These are phyloP conservation scores for Sherardia arvensis DNA, from an alignment of 257 asterid species.

Conservation along the genomic window DNA sequence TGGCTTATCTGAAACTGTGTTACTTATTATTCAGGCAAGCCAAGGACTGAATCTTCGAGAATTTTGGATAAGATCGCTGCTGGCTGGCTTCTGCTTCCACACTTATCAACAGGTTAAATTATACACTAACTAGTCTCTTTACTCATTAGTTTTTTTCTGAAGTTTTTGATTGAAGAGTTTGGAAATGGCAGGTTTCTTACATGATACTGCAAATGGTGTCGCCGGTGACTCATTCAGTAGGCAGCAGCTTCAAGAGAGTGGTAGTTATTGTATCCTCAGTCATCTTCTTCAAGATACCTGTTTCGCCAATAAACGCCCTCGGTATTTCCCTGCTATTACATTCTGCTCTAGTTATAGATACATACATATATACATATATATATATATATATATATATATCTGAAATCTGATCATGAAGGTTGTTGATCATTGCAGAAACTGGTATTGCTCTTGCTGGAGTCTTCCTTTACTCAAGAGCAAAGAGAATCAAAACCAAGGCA, in stretches of 20 bases:
- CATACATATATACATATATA: no score
- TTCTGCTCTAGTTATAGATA: not conserved
- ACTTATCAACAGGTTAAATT: constrained; percentile 71
- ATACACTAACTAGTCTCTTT: no score
- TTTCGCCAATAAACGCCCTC: constrained; percentile 40
- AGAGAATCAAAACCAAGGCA: constrained; percentile 42
- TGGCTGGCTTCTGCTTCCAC: constrained; percentile 85
- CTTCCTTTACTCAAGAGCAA: constrained; percentile 62
- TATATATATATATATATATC: no score
- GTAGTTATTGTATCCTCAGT: constrained; percentile 73
- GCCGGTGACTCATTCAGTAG: constrained; percentile 86
- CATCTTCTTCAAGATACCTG: constrained; percentile 62
- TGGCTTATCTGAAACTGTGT: not conserved
- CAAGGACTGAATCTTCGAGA: constrained; percentile 60
- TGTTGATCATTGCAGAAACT: constrained; percentile 46
- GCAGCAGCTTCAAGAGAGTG: constrained; percentile 77
- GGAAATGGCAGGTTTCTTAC: constrained; percentile 54
- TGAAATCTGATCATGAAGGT: no score
- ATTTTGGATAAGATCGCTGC: constrained; percentile 38
- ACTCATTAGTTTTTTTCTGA: not conserved
- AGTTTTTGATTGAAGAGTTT: not conserved
- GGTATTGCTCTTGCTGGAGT: constrained; percentile 85
- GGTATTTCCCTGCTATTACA: constrained; percentile 32
- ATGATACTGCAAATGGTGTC: constrained; percentile 67
- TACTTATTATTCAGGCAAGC: constrained; percentile 49